These are phyloP conservation scores for Limtongia smithiae DNA, from an alignment of 805 yeast genomes.

Conservation along the genomic window DNA sequence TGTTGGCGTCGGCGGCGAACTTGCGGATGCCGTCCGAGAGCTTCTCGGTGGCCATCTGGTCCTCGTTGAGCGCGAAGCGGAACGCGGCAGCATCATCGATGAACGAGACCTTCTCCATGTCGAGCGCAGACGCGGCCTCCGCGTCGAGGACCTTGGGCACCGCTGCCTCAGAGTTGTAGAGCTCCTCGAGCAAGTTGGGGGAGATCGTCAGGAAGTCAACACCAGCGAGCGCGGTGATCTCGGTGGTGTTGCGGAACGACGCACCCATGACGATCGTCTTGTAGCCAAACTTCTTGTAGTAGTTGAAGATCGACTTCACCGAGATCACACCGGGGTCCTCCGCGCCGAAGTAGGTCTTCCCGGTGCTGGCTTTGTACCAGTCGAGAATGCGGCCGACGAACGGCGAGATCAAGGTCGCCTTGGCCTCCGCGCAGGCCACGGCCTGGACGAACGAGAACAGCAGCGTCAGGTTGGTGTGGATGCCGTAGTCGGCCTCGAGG, in stretches of 20 bases:
- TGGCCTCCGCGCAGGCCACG: conserved; percentile 98
- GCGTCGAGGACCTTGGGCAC: conserved; percentile 83
- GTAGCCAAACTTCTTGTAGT: conserved; percentile 96
- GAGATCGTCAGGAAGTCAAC: conserved; percentile 94
- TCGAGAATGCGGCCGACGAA: conserved; percentile 98
- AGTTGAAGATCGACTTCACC: conserved; percentile 85
- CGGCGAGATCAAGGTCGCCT: conserved; percentile 93
- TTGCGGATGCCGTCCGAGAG: conserved; percentile 96
- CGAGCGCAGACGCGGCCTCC: conserved; percentile 51
- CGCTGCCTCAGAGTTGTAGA: conserved; percentile 68
- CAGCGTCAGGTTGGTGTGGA: conserved; percentile 93
- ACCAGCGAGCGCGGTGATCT: conserved; percentile 95
- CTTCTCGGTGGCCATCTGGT: conserved; percentile 98
- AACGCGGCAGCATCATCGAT: conserved; percentile 82
- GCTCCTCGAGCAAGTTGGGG: conserved; percentile 86
- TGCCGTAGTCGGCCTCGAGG: conserved; percentile 82
- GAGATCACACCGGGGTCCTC: conserved; percentile 95
- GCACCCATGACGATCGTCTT: conserved; percentile 99
- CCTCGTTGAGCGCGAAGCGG: conserved; percentile 90
- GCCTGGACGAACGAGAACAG: conserved; percentile 96
- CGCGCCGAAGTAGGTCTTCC: conserved; percentile 74
- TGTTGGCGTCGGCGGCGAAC: conserved; percentile 88
- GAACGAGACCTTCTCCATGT: conserved; percentile 68
- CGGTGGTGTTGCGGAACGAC: conserved; percentile 95
- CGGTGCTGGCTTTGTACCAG: conserved; percentile 94